These are phyloP conservation scores for Agaricales sp. DNA, from an alignment of 1,284 basidiomycete genomes.

Conservation along the genomic window DNA sequence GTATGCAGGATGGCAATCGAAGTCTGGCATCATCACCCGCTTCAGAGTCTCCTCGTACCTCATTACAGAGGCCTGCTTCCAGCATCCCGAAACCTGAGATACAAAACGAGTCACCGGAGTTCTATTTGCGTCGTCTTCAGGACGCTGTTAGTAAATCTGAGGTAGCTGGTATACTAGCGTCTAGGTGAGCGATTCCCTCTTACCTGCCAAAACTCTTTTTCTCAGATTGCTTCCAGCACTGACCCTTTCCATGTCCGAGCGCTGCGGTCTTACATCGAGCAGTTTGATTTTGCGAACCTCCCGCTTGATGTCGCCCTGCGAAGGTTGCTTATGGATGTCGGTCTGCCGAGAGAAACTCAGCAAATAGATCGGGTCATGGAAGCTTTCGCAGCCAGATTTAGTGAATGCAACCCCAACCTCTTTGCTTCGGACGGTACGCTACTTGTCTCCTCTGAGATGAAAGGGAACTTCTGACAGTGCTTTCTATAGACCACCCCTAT, in stretches of 20 bases:
- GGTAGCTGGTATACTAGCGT: slow-evolving; percentile 68
- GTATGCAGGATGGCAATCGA: slow-evolving; percentile 17
- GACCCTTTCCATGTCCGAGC: slow-evolving; percentile 68
- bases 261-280: slow-evolving; percentile 62
- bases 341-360: slow-evolving; percentile 91
- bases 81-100: slow-evolving; percentile 40
- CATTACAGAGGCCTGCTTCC: slow-evolving; percentile 31
- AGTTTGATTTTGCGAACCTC: slow-evolving; percentile 75
- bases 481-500: slow-evolving; percentile 80
- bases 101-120: slow-evolving; percentile 58
- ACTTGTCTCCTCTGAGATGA: not conserved
- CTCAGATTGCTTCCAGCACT: slow-evolving; percentile 31
- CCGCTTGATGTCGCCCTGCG: slow-evolving; percentile 91
- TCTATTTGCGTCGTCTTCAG: slow-evolving; percentile 56
- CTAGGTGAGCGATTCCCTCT: slow-evolving; percentile 42
- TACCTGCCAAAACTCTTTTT: slow-evolving; percentile 8
- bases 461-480: too few relatives aligned
- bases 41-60: slow-evolving; percentile 32
- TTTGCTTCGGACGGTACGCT: slow-evolving; percentile 68
- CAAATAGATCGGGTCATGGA: slow-evolving; percentile 98
- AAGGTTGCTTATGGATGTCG: slow-evolving; percentile 84
- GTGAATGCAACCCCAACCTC: slow-evolving; percentile 75
- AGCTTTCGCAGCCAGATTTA: slow-evolving; percentile 84
- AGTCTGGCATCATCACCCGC: slow-evolving; percentile 19
- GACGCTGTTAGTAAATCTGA: slow-evolving; percentile 65